Evolutionary conservation across 768 basidiomycete species (phyloP), one percentile per base, ranked within the genome.

Genomic region (Psilocybe azurescens): DNA sequence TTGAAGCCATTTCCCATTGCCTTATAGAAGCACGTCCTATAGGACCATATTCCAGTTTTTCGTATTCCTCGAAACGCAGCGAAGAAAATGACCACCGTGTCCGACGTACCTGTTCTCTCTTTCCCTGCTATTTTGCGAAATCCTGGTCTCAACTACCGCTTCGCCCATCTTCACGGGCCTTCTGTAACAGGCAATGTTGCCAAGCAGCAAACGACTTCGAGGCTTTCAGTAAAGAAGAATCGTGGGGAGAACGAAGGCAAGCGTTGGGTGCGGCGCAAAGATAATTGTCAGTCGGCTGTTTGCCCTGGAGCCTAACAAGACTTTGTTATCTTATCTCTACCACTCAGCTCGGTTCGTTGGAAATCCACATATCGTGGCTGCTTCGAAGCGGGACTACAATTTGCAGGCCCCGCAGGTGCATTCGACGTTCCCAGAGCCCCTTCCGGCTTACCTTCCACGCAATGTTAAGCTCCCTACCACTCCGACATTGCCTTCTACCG

Each of bases 341-440:
- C 44, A 60, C 57, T 41, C 69, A 94, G 93, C 89, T 58, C 83
- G 77, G 28, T 94, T 94, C 70, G 77, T 79, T 20, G 87, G 86
- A 13, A 94, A 94, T 69, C 86, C 86, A 1, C 89, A 94, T 70
- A 81, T 94, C 62, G 79, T 88, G 0, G 71, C 74, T n/a, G 90
- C 93, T 1, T 79, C 84, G 13, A 81, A 73, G 74, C 74, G 68
- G 48, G 93, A 94, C 74, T 82, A 84, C 64, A 66, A 70, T 5
- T 67, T 85, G 4, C 78, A 78, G 1, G 63, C 73, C 3, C 84
- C 88, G 3, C 72, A 71, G 30, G 74, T 77, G 0, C 76, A 75
- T 3, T 38, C 87, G 9, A 93, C 93, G 0, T 94, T 94, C 69
- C 92, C 93, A 2, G 82, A 85, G 62, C 93, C 93, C 0, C 78